These are phyloP conservation scores for Paecilomyces sp. DNA, from an alignment of 2,329 filamentous ascomycete genomes.

Conservation along the genomic window DNA sequence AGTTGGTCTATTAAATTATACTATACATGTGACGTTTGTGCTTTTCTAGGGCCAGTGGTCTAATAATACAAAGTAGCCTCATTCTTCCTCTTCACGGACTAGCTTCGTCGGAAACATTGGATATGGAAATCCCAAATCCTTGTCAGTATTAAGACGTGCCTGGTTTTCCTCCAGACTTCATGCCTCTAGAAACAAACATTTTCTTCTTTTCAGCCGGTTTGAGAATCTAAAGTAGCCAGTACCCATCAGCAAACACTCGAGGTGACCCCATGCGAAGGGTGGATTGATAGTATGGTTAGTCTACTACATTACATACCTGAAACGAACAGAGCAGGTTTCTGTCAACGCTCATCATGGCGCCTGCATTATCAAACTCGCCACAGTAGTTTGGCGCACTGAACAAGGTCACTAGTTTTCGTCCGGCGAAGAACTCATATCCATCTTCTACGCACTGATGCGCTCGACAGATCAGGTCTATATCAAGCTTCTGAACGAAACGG, in stretches of 20 bases:
- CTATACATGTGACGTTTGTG: background rate
- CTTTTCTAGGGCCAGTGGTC: background rate
- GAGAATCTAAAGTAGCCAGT: background rate
- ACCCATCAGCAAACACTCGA: no score
- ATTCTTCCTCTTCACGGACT: background rate
- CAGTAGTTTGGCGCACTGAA: conserved; percentile 96
- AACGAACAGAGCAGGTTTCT: conserved; percentile 92
- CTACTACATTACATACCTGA: conserved; percentile 54
- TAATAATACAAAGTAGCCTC: background rate
- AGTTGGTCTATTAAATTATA: background rate
- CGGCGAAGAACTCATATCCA: conserved; percentile 95
- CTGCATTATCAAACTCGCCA: conserved; percentile 92
- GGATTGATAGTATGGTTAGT: background rate
- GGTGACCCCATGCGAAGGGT: background rate
- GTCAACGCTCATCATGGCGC: conserved; percentile 96
- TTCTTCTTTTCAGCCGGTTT: background rate
- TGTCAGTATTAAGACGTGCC: background rate
- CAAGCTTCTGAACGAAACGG: conserved; percentile 88
- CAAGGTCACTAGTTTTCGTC: conserved; percentile 83
- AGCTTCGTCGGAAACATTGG: background rate
- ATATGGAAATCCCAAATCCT: background rate
- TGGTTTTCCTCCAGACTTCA: background rate
- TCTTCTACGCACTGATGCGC: conserved; percentile 94
- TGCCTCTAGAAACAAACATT: background rate
- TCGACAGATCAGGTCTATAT: conserved; percentile 94